Base-by-base conservation (phyloP, 2,329 filamentous ascomycete genomes). In the Geosmithia putterillii region DNA sequence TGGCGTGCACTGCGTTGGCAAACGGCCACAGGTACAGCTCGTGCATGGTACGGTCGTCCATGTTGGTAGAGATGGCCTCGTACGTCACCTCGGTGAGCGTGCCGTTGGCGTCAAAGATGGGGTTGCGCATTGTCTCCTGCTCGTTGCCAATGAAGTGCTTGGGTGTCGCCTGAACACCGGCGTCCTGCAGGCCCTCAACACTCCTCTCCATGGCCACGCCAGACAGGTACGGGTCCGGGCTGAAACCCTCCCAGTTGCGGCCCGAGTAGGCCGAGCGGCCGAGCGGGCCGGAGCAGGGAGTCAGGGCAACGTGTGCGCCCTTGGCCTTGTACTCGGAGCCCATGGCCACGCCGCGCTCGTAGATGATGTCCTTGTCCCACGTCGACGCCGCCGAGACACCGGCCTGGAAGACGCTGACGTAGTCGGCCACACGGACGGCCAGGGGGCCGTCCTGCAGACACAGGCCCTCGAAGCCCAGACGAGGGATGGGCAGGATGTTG, bases 321-420 rank as follows among this genome's bases (percentile, higher is more conserved):
- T 89, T 89, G 48, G 62, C 79, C 51, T 71, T 76, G 57, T 83
- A 79, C 59, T 90, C 85, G 41, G 56, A 38, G 17, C 64, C 67
- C 63, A 70, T 64, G 41, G 64, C 65, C 12, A 44, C 17, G 19
- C 54, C 86, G 42, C 86, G 76, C 45, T 73, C 66, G 55, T 79
- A 79, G 48, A 84, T 76, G 20, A 90, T 71, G 12, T 73, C 64
- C 49, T 76, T 80, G 59, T 90, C 83, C 83, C 85, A 94, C 34
- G 52, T 50, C 3, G 55, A 60, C 6, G 64, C 65, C 20, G 83
- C 74, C 46, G 83, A 83, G 41, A 86, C 69, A 48, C 83, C 84
- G 6, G 63, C 64, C 2, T 61, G 59, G 50, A 64, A 69, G 10
- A 66, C 63, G 46, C 63, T 68, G 46, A 65, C 66, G 41, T 66